Conservation (phyloP, 495 filamentous ascomycete species). For the Tuber indicum region DNA sequence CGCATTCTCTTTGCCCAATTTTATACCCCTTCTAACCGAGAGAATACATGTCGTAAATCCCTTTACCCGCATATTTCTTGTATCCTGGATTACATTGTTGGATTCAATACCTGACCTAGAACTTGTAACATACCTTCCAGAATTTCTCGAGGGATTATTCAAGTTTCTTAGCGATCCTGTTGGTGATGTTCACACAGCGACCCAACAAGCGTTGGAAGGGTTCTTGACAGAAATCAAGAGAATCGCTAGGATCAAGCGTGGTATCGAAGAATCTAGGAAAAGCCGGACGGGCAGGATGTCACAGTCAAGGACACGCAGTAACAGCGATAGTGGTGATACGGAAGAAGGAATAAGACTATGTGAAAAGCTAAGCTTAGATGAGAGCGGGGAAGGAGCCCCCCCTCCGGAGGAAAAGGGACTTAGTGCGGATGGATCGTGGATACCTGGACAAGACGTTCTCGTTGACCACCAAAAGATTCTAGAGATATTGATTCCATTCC, state of each 20-base stretch:
- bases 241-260: slow-evolving; percentile 85
- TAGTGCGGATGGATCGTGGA: slow-evolving; percentile 81
- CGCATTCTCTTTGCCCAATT: slow-evolving; percentile 83
- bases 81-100: slow-evolving; percentile 89
- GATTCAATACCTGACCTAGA: slow-evolving; percentile 97
- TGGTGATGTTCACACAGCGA: slow-evolving; percentile 86
- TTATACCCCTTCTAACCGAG: slow-evolving; percentile 88
- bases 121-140: slow-evolving; percentile 84
- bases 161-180: slow-evolving; percentile 89
- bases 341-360: slow-evolving; percentile 47
- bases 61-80: slow-evolving; percentile 89
- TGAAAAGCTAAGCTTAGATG: slow-evolving; percentile 50
- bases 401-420: slow-evolving; percentile 57
- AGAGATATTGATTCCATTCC: slow-evolving; percentile 82
- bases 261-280: slow-evolving; percentile 78
- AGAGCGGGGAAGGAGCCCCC: slow-evolving; percentile 55
- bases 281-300: slow-evolving; percentile 33
- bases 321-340: slow-evolving; percentile 50
- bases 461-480: slow-evolving; percentile 88
- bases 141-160: slow-evolving; percentile 83
- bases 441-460: slow-evolving; percentile 93
- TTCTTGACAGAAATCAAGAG: slow-evolving; percentile 92
- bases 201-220: slow-evolving; percentile 80
- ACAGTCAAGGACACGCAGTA: slow-evolving; percentile 50
- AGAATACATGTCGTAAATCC: slow-evolving; percentile 89